Conservation (phyloP, 139 green algal species). For the Haematococcus sp. region DNA sequence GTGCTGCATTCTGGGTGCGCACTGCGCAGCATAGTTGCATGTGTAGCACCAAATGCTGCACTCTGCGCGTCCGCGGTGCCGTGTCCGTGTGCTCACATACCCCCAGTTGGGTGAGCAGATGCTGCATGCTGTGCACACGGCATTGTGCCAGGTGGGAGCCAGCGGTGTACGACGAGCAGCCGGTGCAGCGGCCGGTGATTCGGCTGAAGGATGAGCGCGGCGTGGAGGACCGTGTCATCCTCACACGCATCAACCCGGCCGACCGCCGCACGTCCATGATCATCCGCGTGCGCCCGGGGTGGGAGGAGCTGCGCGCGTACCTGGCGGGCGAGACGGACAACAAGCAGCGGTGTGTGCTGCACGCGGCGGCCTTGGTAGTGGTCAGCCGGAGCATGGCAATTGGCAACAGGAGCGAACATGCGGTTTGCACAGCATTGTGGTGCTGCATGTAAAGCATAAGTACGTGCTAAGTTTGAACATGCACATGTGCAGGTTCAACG, state of each 20-base stretch:
- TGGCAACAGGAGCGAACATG: too few species aligned
- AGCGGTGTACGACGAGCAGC: not conserved
- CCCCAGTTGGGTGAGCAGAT: too few species aligned
- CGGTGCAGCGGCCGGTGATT: conserved; percentile 56
- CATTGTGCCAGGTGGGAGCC: too few species aligned
- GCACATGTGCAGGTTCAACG: conserved; percentile 56
- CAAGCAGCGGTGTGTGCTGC: conserved; percentile 4
- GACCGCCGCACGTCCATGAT: conserved; percentile 69
- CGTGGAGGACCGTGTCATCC: conserved; percentile 29
- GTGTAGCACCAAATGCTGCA: too few species aligned
- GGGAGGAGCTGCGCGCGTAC: conserved; percentile 49
- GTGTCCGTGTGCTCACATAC: too few species aligned
- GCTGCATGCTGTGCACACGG: too few species aligned
- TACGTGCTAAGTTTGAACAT: too few species aligned
- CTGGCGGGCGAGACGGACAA: conserved; percentile 43
- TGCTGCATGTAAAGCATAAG: too few species aligned
- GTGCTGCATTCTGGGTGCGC: conserved; percentile 20
- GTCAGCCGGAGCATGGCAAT: too few species aligned
- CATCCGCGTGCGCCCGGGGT: conserved; percentile 61
- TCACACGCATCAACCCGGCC: conserved; percentile 74
- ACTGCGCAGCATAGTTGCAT: conserved; percentile 25
- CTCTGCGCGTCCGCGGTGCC: too few species aligned
- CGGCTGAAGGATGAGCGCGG: conserved; percentile 33
- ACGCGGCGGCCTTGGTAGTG: too few species aligned
- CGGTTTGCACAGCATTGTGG: too few species aligned